Evolutionary conservation across 139 green algal genomes (phyloP).

Genomic region (Chlamydomonas urium): DNA sequence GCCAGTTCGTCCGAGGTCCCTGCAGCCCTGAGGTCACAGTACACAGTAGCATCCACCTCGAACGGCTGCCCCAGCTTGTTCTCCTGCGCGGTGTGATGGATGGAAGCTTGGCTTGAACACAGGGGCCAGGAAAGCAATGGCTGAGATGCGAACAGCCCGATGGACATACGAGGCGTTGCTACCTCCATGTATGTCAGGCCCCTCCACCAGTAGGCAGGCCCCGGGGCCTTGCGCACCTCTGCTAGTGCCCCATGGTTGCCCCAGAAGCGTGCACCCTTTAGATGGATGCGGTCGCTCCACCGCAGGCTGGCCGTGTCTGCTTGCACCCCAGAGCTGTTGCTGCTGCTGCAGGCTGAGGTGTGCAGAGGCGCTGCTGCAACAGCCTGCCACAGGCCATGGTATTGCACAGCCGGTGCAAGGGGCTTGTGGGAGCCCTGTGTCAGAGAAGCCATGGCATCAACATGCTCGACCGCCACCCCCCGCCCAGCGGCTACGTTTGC

Average conservation of each 20-base stretch:
- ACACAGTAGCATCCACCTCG: conserved; percentile 6
- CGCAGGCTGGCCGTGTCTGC: neutral
- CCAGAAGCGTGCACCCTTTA: neutral
- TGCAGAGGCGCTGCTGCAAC: neutral
- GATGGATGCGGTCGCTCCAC: conserved; percentile 3
- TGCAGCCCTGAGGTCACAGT: neutral
- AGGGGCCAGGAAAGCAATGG: neutral
- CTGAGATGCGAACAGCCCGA: neutral
- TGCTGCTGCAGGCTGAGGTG: neutral
- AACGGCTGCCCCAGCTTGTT: conserved; percentile 10
- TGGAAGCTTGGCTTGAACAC: neutral
- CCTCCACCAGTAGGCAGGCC: neutral
- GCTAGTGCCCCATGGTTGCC: neutral
- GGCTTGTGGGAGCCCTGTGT: neutral
- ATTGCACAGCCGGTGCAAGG: too few relatives aligned
- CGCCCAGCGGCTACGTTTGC: too few relatives aligned
- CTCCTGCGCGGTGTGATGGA: neutral
- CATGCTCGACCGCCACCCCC: neutral
- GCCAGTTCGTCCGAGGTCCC: conserved; percentile 1
- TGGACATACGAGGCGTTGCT: neutral
- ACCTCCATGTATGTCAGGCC: neutral
- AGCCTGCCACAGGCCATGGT: too few relatives aligned
- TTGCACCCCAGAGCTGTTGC: neutral
- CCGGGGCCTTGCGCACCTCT: neutral
- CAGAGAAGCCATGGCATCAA: neutral